These are phyloP conservation scores for Saccharomycopsis sp. DNA, from an alignment of 805 yeast genomes.

Conservation along the genomic window DNA sequence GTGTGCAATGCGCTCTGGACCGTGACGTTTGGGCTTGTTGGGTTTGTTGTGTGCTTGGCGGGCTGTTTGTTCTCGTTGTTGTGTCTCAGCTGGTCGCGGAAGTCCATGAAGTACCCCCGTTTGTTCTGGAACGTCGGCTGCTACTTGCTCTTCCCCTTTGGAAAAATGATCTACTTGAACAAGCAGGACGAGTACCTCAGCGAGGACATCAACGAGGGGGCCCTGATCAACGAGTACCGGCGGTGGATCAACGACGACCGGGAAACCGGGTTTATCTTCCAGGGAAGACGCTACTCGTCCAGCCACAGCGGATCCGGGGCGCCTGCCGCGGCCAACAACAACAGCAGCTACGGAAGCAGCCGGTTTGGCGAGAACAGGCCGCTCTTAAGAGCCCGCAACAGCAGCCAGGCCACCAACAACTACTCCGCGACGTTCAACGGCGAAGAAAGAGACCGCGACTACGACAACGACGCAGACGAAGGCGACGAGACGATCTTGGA, in stretches of 20 bases:
- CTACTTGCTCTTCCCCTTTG: slow-evolving; percentile 83
- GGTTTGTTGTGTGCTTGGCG: slow-evolving; percentile 46
- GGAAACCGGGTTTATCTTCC: slow-evolving; percentile 70
- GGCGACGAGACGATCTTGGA: slow-evolving; percentile 28
- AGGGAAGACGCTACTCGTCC: slow-evolving; percentile 25
- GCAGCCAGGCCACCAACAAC: neutral
- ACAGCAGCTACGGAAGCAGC: slow-evolving; percentile 24
- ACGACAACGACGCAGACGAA: slow-evolving; percentile 9
- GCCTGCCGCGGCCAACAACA: slow-evolving; percentile 21
- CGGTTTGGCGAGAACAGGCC: slow-evolving; percentile 10
- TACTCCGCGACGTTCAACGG: slow-evolving; percentile 3
- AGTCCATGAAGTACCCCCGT: slow-evolving; percentile 56
- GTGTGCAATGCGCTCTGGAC: slow-evolving; percentile 72
- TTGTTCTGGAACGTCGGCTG: slow-evolving; percentile 54
- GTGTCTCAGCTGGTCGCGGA: slow-evolving; percentile 36
- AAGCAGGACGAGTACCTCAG: slow-evolving; percentile 73
- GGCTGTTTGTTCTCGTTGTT: slow-evolving; percentile 44
- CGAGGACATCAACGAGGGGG: slow-evolving; percentile 88
- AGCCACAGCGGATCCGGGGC: slow-evolving; percentile 3
- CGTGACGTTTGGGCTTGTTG: slow-evolving; percentile 58
- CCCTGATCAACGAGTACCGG: slow-evolving; percentile 75
- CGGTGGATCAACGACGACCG: slow-evolving; percentile 76
- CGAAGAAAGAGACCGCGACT: no score
- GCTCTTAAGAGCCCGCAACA: slow-evolving; percentile 1
- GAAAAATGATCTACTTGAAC: slow-evolving; percentile 72